Base-by-base conservation (phyloP, 139 green algal species). In the Diplosphaera chodatii region DNA sequence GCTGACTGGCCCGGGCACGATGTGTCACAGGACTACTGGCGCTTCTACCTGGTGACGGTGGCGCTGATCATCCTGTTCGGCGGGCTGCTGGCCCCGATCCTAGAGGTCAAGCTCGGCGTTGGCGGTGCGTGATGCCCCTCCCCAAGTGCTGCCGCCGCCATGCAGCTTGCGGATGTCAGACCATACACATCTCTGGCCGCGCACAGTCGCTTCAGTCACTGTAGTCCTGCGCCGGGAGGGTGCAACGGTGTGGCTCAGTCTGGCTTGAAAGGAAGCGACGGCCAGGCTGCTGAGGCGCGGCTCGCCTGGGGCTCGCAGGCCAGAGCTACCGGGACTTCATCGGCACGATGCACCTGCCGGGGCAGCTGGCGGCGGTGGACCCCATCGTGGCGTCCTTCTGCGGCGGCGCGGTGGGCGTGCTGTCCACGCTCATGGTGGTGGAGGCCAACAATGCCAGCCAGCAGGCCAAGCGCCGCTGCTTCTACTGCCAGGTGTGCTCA, bases 321-420 rank as follows among this genome's bases (percentile, higher is more conserved):
- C 90, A 82, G 0, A 91, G 88, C 3, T 99, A 99, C 79, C 31
- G 67, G 15, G 91, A 99, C 15, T 97, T 99, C 81, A 96, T 99
- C 77, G 2, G 78, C 25, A 76, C 55, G n/a, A 70, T 97, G 80
- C 83, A 95, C 78, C 83, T 98, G 71, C 94, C 94, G 5, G 70
- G 48, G n/a, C 91, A 97, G 87, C 86, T 97, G 65, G 89, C 90
- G 0, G 66, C 93, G 75, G 92, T 99, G 63, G 95, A 99, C 78
- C 95, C 95, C 59, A 98, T 99, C 40, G 95, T 99, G 34, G 95
- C 95, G 0, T 97, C 91, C 40, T 99, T 99, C 84, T 97, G 90
- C 74, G 95, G 95, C 21, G 95, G 95, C 20, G 90, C 90, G 18
- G 92, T 99, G 66, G 95, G 95, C 18, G 95, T 96, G 66, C 80